phyloP scores from a whole-genome alignment of 306 rosid species.

The Vigna trinervia region DNA sequence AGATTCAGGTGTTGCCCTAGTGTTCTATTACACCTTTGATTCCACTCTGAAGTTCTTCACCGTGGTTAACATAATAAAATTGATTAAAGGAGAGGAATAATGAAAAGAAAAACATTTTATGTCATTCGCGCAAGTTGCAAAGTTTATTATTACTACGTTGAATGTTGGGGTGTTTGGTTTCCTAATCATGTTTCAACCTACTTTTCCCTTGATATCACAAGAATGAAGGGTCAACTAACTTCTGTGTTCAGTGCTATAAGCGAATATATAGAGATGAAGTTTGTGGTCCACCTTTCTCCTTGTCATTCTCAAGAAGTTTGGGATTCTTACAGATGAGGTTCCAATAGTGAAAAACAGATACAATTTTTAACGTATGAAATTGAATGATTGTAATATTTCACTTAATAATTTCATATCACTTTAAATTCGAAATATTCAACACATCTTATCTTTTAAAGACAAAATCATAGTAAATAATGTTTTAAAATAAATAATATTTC shows the following conservation, averaged over 20 bases:
- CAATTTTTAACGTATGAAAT: not conserved
- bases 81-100: not conserved
- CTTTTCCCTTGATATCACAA: constrained; percentile 12
- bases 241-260: not conserved
- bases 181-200: constrained; percentile 34
- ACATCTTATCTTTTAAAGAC: no score
- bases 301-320: constrained; percentile 51
- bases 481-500: no score
- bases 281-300: constrained; percentile 46
- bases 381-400: not conserved
- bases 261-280: not conserved
- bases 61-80: not conserved
- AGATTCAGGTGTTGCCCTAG: not conserved
- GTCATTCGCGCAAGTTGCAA: constrained; percentile 27
- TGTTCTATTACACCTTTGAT: not conserved
- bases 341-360: constrained; percentile 27
- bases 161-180: constrained; percentile 29
- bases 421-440: no score
- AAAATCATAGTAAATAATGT: no score
- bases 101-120: not conserved
- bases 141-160: constrained; percentile 38
- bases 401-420: no score
- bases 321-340: constrained; percentile 37
- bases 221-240: constrained; percentile 21
- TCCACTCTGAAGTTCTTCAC: not conserved